These are phyloP conservation scores for Clarkia xantiana DNA, from an alignment of 345 rosid genomes.

Conservation along the genomic window DNA sequence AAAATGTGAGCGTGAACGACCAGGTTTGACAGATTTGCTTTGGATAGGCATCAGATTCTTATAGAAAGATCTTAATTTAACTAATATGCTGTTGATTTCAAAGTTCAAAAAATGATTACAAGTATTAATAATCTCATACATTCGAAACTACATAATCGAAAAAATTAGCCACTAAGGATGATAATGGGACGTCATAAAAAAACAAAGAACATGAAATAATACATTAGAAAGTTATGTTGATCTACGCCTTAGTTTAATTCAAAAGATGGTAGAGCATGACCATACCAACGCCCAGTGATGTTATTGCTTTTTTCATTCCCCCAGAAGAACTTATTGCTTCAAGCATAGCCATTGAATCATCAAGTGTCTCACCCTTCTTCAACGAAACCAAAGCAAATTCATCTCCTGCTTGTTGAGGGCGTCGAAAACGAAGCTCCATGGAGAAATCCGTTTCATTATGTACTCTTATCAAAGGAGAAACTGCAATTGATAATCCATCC, in stretches of 20 bases:
- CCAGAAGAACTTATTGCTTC: conserved; percentile 67
- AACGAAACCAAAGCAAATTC: conserved; percentile 43
- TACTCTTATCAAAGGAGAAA: conserved; percentile 76
- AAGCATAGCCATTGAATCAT: conserved; percentile 70
- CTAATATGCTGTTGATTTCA: too few species aligned
- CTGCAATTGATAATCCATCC: conserved; percentile 74
- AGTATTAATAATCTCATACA: too few species aligned
- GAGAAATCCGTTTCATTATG: conserved; percentile 70
- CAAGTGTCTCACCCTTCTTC: conserved; percentile 62
- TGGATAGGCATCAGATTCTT: too few species aligned
- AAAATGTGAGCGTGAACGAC: too few species aligned
- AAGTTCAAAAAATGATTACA: too few species aligned
- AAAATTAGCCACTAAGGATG: too few species aligned
- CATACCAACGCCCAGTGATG: conserved; percentile 74
- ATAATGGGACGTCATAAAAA: too few species aligned
- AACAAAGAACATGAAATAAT: too few species aligned
- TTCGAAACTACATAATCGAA: too few species aligned
- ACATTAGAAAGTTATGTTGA: too few species aligned
- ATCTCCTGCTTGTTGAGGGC: conserved; percentile 44
- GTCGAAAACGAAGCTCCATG: conserved; percentile 64
- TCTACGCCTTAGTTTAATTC: background rate
- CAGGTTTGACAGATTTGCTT: too few species aligned
- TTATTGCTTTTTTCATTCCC: conserved; percentile 57
- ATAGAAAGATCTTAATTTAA: too few species aligned
- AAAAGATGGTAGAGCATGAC: conserved; percentile 7